Base-by-base conservation (phyloP, 2,329 filamentous ascomycete genomes). In the Colletotrichum sp. region DNA sequence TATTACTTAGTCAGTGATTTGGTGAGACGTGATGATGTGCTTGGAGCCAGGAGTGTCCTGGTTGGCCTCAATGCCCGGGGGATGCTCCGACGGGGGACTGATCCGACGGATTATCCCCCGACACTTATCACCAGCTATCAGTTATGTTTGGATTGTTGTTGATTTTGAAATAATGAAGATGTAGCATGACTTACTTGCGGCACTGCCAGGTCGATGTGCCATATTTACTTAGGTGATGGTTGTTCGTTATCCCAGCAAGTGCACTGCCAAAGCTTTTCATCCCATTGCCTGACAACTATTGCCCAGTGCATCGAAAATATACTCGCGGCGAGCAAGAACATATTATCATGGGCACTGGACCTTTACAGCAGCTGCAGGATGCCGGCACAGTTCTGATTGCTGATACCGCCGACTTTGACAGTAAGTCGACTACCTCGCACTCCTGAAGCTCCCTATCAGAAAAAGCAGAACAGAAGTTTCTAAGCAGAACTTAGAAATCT, bases 31-130 rank as follows among this genome's bases (percentile, higher is more conserved):
- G 19, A 48, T 48, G 2, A 12, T 48, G 44, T n/a, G 19, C 44
- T n/a, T 22, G 44, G 3, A 48, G 44, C 44, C 44, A 48, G 44
- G 44, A 48, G 44, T 12, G 9, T 48, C 44, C 44, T 48, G 94
- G 83, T 90, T 95, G 78, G 44, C 19, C 44, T 22, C 5, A 48
- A 12, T 11, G 9, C 19, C 19, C 44, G 44, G 44, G 44, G 44
- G 44, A 48, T 22, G 19, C 44, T 48, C 44, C 44, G 44, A 48
- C 44, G 19, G 44, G 44, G 44, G 19, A 48, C 44, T 22, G 44
- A 22, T 48, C 44, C 44, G 44, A 48, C 44, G 44, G 44, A 22
- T 5, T 22, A 48, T 48, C 44, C 44, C 44, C 44, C 44, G 19
- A 48, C 11, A 2, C 6, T 22, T n/a, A 48, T 22, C 19, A n/a